Percentiles rank a stretch among this genome's conserved stretches.
Conservation (phyloP, 192 early-diverging fungal species). For the Cladochytrium replicatum region DNA sequence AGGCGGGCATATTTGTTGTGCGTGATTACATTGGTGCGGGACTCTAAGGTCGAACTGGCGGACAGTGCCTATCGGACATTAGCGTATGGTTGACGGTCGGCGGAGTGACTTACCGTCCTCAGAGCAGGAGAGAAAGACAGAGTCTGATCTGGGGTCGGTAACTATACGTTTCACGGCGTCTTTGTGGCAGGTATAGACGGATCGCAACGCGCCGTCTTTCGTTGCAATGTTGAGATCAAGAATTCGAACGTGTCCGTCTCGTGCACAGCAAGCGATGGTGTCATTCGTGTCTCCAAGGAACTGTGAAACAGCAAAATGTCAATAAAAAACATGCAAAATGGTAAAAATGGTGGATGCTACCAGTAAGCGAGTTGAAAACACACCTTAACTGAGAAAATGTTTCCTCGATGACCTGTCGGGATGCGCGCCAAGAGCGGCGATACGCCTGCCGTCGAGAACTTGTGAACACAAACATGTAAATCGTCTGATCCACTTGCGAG, state of each 20-base stretch:
- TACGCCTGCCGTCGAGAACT: no score
- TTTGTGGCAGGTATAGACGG: no score
- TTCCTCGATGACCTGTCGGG: slow-evolving; percentile 55
- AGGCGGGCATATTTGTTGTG: neutral
- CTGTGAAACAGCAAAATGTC: no score
- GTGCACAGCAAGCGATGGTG: no score
- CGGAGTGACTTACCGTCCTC: slow-evolving; percentile 1
- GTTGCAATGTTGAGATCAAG: no score
- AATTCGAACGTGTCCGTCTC: no score
- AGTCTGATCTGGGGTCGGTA: neutral
- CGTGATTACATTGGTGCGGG: slow-evolving; percentile 2
- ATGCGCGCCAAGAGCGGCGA: slow-evolving; percentile 8
- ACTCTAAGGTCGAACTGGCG: slow-evolving; percentile 7
- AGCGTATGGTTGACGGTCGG: no score
- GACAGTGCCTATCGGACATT: slow-evolving; percentile 5
- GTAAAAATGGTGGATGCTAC: no score
- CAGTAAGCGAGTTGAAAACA: slow-evolving; percentile 45
- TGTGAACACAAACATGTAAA: slow-evolving; percentile 26
- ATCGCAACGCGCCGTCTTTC: no score
- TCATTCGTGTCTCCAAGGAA: no score
- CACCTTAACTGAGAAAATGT: slow-evolving; percentile 69
- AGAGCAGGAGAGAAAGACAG: neutral
- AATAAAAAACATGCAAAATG: no score
- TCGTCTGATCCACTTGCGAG: slow-evolving; percentile 43
- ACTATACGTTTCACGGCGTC: neutral